Conservation (phyloP, 345 rosid species). For the Microcos paniculata region DNA sequence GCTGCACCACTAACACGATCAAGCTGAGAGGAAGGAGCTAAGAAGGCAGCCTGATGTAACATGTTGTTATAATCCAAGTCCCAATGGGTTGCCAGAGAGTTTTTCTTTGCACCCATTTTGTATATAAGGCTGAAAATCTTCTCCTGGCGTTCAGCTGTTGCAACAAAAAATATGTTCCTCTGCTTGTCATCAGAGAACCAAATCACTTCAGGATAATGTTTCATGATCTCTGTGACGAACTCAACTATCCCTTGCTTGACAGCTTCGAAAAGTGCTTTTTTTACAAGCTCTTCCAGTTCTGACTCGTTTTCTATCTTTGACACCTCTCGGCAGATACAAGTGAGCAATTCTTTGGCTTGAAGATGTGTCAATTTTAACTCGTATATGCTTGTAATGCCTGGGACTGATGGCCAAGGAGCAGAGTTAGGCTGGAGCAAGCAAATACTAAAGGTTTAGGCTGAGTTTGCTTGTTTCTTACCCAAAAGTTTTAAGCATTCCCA, state of each 20-base stretch:
- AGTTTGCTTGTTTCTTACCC: conserved; percentile 29
- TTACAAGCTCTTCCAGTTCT: conserved; percentile 35
- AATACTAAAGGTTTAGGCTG: not conserved
- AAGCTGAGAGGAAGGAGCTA: conserved; percentile 58
- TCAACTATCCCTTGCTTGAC: conserved; percentile 64
- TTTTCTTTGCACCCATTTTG: conserved; percentile 61
- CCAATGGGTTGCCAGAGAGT: conserved; percentile 43
- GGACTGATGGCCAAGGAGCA: conserved; percentile 37
- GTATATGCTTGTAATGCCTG: conserved; percentile 40
- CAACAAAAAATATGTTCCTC: conserved; percentile 52
- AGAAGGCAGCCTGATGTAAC: conserved; percentile 64
- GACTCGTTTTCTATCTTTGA: conserved; percentile 27
- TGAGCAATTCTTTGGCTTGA: conserved; percentile 49
- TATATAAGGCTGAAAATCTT: conserved; percentile 69
- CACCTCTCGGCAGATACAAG: conserved; percentile 49
- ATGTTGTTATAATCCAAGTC: conserved; percentile 49
- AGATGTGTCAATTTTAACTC: conserved; percentile 50
- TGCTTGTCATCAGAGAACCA: conserved; percentile 49
- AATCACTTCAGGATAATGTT: conserved; percentile 49
- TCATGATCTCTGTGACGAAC: conserved; percentile 50
- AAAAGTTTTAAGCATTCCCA: conserved; percentile 21
- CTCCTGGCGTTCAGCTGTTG: conserved; percentile 64
- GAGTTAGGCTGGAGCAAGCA: not conserved
- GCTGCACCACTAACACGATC: conserved; percentile 70
- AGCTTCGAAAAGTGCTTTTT: conserved; percentile 50